Conservation (phyloP, 1,139 yeast species). For the Yamadazyma aaseri region DNA sequence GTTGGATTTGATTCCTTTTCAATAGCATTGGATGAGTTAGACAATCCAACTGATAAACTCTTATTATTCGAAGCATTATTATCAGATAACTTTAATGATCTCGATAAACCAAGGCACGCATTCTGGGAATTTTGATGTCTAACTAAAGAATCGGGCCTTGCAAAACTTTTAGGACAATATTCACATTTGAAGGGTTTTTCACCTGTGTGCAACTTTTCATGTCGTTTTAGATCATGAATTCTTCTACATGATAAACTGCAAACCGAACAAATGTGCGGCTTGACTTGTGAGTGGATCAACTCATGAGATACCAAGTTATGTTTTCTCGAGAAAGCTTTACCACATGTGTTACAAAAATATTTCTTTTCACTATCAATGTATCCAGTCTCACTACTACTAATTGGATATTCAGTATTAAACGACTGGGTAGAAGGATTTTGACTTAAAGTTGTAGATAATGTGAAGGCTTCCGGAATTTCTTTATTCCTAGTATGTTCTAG, state of each 20-base stretch:
- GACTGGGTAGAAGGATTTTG: no score
- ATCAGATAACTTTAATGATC: constrained; percentile 1
- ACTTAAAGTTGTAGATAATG: no score
- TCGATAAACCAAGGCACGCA: constrained; percentile 31
- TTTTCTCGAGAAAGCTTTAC: constrained; percentile 63
- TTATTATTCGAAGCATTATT: not conserved
- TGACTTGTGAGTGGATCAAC: constrained; percentile 63
- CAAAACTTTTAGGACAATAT: constrained; percentile 64
- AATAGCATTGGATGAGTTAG: not conserved
- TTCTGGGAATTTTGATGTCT: constrained; percentile 55
- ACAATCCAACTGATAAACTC: not conserved
- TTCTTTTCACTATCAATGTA: no score
- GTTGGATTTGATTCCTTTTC: not conserved
- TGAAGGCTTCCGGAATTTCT: no score
- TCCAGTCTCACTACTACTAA: no score
- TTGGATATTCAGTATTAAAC: no score
- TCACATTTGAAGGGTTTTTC: constrained; percentile 66
- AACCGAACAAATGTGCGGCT: constrained; percentile 65
- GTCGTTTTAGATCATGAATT: constrained; percentile 74
- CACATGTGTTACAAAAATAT: constrained; percentile 58
- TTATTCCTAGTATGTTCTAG: no score
- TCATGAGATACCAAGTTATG: constrained; percentile 76
- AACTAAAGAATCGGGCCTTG: constrained; percentile 74
- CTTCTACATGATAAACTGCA: constrained; percentile 68
- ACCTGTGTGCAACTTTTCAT: constrained; percentile 73